phyloP scores from a whole-genome alignment of 2,329 filamentous ascomycete species.

The Metarhizium rileyi region DNA sequence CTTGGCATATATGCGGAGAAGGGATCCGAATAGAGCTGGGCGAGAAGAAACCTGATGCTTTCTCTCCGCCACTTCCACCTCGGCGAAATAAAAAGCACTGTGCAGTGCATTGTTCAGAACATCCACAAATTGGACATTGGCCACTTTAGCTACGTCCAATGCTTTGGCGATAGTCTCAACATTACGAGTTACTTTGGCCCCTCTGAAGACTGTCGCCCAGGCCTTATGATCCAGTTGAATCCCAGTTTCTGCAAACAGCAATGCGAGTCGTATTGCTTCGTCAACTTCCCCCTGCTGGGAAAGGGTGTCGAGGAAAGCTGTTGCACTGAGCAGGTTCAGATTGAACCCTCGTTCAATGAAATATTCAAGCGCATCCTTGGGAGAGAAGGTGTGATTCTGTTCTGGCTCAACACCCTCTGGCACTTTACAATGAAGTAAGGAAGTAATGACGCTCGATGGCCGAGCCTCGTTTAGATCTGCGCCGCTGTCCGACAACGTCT shows the following conservation, averaged over 20 bases:
- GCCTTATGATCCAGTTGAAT: slow-evolving; percentile 56
- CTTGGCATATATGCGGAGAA: slow-evolving; percentile 40
- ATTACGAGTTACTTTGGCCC: slow-evolving; percentile 52
- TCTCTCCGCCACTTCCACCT: slow-evolving; percentile 27
- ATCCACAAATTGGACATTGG: slow-evolving; percentile 30
- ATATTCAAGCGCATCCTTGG: slow-evolving; percentile 20
- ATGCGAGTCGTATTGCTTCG: slow-evolving; percentile 24
- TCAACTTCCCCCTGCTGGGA: slow-evolving; percentile 38
- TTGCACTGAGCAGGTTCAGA: slow-evolving; percentile 54
- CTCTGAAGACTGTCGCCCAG: slow-evolving; percentile 60
- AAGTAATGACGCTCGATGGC: slow-evolving; percentile 47
- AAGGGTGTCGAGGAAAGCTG: slow-evolving; percentile 62
- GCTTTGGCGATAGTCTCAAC: slow-evolving; percentile 36
- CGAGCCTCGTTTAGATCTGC: slow-evolving; percentile 36
- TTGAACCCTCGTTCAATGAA: slow-evolving; percentile 51
- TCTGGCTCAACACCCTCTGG: slow-evolving; percentile 8
- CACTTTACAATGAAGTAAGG: slow-evolving; percentile 37
- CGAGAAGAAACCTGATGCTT: slow-evolving; percentile 20
- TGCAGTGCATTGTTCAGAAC: slow-evolving; percentile 35
- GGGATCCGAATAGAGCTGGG: slow-evolving; percentile 32
- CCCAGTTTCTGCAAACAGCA: slow-evolving; percentile 28
- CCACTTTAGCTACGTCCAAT: slow-evolving; percentile 34
- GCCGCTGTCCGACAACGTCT: slow-evolving; percentile 23
- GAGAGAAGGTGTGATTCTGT: slow-evolving; percentile 16
- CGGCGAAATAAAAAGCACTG: slow-evolving; percentile 34